Conservation (phyloP, 2,329 filamentous ascomycete genomes). For the Dendrostoma leiphaemia region DNA sequence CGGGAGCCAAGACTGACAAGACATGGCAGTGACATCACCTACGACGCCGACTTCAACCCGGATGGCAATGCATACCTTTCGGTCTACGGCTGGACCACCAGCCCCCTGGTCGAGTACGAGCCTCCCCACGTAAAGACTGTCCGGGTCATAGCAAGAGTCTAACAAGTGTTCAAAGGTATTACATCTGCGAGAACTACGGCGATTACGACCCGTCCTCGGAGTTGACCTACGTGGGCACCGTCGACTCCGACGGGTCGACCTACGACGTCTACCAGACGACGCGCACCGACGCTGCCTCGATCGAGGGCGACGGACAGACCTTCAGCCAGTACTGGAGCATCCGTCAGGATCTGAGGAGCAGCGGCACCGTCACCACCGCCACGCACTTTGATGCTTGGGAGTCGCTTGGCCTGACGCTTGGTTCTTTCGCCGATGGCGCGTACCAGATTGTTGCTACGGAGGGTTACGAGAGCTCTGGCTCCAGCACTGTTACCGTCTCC, state of each 20-base stretch:
- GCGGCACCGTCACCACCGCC: constrained; percentile 46
- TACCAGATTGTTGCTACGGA: constrained; percentile 55
- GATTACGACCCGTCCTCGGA: constrained; percentile 40
- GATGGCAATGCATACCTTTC: constrained; percentile 24
- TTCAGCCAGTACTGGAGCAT: constrained; percentile 54
- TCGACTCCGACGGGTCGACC: constrained; percentile 32
- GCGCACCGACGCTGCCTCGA: constrained; percentile 40
- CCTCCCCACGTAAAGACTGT: not conserved
- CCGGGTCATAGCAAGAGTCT: no score
- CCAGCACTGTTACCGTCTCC: constrained; percentile 36
- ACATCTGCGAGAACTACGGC: constrained; percentile 38
- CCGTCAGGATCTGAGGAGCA: constrained; percentile 42
- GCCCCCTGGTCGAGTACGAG: constrained; percentile 36
- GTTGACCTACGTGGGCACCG: constrained; percentile 29
- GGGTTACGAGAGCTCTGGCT: constrained; percentile 49
- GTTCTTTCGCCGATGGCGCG: constrained; percentile 35
- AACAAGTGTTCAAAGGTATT: no score
- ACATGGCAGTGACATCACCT: constrained; percentile 27
- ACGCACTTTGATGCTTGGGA: constrained; percentile 55
- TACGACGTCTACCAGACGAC: constrained; percentile 35
- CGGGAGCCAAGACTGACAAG: constrained; percentile 21
- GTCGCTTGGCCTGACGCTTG: constrained; percentile 41
- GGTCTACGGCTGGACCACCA: constrained; percentile 38
- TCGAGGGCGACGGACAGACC: constrained; percentile 46
- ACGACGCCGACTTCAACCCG: constrained; percentile 22